A percentile compares a stretch with the other conserved stretches of the same genome.
Conservation (phyloP, 331 rosid genomes). For the Quercus tomentella region DNA sequence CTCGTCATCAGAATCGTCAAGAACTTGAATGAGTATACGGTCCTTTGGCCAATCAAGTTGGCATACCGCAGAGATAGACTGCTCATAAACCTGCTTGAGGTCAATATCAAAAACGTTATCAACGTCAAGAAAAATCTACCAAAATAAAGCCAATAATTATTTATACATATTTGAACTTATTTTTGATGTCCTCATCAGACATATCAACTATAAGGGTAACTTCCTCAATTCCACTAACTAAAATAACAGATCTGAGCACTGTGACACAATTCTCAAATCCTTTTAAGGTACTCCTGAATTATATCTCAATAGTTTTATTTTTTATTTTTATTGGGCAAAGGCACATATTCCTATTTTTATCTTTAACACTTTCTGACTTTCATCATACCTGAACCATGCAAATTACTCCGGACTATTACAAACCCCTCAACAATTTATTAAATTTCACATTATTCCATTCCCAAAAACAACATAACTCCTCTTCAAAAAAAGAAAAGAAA, state of each 20-base stretch:
- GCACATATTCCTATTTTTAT: no score
- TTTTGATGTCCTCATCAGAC: not conserved
- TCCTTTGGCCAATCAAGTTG: slow-evolving; percentile 93
- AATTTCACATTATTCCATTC: not conserved
- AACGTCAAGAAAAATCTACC: slow-evolving; percentile 1
- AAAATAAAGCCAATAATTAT: not conserved
- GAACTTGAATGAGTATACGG: slow-evolving; percentile 80
- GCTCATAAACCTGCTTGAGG: slow-evolving; percentile 80
- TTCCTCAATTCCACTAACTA: not conserved
- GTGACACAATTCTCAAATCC: not conserved
- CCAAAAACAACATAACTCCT: not conserved
- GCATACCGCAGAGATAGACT: slow-evolving; percentile 90
- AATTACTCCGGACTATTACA: not conserved
- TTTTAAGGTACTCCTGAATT: not conserved
- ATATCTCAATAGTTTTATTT: not conserved
- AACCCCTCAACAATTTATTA: not conserved
- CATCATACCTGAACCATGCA: not conserved
- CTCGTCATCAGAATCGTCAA: slow-evolving; percentile 89
- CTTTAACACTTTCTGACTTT: no score
- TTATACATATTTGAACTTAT: not conserved
- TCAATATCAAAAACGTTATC: slow-evolving; percentile 1
- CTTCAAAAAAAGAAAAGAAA: no score
- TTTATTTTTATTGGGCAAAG: not conserved
- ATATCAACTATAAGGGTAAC: not conserved
- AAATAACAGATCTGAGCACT: slow-evolving; percentile 1